These are phyloP conservation scores for Exophiala aquamarina DNA, from an alignment of 2,329 filamentous ascomycete species.

Conservation along the genomic window DNA sequence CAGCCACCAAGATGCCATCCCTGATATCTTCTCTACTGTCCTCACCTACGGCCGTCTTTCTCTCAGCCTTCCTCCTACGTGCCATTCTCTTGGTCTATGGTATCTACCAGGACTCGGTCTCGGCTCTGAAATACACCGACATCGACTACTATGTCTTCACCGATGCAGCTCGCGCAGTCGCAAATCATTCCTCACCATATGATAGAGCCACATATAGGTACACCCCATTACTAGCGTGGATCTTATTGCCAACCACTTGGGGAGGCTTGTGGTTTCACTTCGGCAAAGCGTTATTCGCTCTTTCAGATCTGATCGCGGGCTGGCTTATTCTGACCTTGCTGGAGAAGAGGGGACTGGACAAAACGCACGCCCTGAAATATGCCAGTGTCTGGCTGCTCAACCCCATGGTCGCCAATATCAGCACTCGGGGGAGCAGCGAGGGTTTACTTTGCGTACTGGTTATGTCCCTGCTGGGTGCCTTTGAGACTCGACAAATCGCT, in stretches of 20 bases:
- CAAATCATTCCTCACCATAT: conserved; percentile 73
- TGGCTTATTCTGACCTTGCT: conserved; percentile 68
- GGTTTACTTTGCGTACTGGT: conserved; percentile 84
- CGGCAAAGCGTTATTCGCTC: conserved; percentile 83
- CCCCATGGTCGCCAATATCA: conserved; percentile 97
- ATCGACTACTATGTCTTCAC: conserved; percentile 99
- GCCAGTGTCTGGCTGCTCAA: conserved; percentile 92
- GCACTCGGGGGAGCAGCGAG: conserved; percentile 90
- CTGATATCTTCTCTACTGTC: conserved; percentile 31
- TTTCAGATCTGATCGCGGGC: conserved; percentile 80
- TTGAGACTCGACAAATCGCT: conserved; percentile 59
- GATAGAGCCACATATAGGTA: conserved; percentile 93
- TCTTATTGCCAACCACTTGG: conserved; percentile 77
- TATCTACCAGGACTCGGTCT: conserved; percentile 86
- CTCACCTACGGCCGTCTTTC: conserved; percentile 36
- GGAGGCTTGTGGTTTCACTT: conserved; percentile 69
- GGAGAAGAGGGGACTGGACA: conserved; percentile 46
- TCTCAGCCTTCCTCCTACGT: conserved; percentile 61
- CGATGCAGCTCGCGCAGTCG: conserved; percentile 79
- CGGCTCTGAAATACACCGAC: conserved; percentile 94
- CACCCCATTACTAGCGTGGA: conserved; percentile 89
- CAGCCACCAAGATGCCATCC: conserved; percentile 13
- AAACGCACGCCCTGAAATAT: conserved; percentile 66
- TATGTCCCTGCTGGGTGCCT: conserved; percentile 79
- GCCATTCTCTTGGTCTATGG: conserved; percentile 78